These are phyloP conservation scores for Nakazawaea ernobii DNA, from an alignment of 805 yeast genomes.

Conservation along the genomic window DNA sequence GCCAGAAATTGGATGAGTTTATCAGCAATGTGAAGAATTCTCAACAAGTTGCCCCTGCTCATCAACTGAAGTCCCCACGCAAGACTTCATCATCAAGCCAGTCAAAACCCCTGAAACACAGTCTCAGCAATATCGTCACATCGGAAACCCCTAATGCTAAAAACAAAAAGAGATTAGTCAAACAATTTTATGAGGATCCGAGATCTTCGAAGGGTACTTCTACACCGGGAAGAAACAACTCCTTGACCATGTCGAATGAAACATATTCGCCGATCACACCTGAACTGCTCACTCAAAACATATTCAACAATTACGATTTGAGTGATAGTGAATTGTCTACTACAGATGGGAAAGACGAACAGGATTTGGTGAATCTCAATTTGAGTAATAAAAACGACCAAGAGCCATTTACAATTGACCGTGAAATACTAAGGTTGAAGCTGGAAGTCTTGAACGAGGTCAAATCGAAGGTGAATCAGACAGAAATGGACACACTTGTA, in stretches of 20 bases:
- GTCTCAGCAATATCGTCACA: background rate
- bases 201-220: background rate
- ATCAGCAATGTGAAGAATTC: background rate
- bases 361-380: background rate
- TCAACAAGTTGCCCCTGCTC: background rate
- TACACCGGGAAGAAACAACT: conserved; percentile 1
- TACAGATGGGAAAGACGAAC: background rate
- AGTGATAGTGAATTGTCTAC: too few relatives aligned
- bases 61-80: background rate
- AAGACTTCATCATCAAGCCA: background rate
- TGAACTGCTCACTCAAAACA: background rate
- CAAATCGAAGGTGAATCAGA: conserved; percentile 23
- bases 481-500: conserved; percentile 20
- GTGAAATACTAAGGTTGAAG: conserved; percentile 16
- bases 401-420: conserved; percentile 20
- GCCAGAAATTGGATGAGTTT: conserved; percentile 8
- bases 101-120: background rate
- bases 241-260: background rate
- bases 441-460: conserved; percentile 19
- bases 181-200: conserved; percentile 12
- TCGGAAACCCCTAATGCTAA: background rate
- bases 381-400: background rate
- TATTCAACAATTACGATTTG: background rate
- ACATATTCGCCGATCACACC: background rate
- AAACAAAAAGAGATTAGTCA: conserved; percentile 12